Percentiles rank a stretch among this genome's conserved stretches.
These are phyloP conservation scores for Escovopsis sp. DNA, from an alignment of 2,329 filamentous ascomycete species.

Conservation along the genomic window DNA sequence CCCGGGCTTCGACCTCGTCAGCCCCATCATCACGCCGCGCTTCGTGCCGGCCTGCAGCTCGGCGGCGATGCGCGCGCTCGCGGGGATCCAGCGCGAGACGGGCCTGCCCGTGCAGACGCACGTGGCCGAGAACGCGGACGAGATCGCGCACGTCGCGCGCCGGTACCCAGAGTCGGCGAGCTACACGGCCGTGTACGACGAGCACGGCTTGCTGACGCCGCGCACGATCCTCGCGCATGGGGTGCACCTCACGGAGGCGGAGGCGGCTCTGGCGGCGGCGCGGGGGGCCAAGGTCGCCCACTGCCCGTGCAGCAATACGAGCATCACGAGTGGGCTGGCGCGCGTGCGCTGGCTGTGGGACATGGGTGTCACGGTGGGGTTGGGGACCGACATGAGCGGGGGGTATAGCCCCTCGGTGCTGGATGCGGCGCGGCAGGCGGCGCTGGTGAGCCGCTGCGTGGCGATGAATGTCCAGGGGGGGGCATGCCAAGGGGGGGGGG, in stretches of 20 bases:
- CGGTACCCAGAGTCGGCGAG: conserved; percentile 48
- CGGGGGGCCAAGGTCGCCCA: conserved; percentile 58
- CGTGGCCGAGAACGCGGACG: conserved; percentile 65
- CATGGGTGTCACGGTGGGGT: conserved; percentile 59
- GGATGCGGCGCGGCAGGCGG: conserved; percentile 68
- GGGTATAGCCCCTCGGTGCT: conserved; percentile 73
- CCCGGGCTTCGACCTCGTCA: conserved; percentile 46
- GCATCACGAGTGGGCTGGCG: conserved; percentile 65
- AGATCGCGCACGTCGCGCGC: conserved; percentile 53
- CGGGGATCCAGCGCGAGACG: conserved; percentile 44
- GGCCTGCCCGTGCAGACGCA: conserved; percentile 71
- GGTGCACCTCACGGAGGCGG: conserved; percentile 55
- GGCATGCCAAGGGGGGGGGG: too few species aligned
- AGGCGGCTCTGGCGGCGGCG: conserved; percentile 46
- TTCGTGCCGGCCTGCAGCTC: conserved; percentile 49
- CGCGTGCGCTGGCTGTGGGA: conserved; percentile 61
- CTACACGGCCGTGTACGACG: conserved; percentile 73
- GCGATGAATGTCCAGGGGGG: conserved; percentile 41
- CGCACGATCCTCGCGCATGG: conserved; percentile 77
- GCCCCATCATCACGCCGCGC: conserved; percentile 63
- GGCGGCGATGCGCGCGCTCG: conserved; percentile 48
- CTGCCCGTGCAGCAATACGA: conserved; percentile 76
- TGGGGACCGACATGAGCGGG: conserved; percentile 84
- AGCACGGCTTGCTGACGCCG: conserved; percentile 48
- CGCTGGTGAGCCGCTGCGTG: conserved; percentile 60